phyloP scores from a whole-genome alignment of 768 basidiomycete genomes.

The Boletus reticuloceps region DNA sequence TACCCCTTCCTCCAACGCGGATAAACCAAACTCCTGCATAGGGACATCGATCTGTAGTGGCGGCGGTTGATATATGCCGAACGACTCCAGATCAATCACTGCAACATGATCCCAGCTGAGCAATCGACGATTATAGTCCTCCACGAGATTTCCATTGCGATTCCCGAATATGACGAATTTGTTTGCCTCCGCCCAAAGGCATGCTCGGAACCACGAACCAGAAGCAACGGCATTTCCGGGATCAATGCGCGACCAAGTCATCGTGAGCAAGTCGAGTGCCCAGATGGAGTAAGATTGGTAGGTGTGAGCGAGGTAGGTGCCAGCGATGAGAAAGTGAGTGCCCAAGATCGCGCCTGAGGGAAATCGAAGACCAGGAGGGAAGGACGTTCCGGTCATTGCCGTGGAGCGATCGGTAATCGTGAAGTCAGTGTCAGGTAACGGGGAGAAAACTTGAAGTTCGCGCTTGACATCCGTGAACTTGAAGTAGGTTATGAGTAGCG shows the following conservation, averaged over 20 bases:
- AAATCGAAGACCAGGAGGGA: conserved; percentile 94
- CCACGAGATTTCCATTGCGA: conserved; percentile 79
- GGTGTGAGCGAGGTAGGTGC: conserved; percentile 91
- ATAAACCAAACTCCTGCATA: conserved; percentile 83
- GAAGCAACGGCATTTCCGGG: conserved; percentile 80
- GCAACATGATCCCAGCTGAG: conserved; percentile 92
- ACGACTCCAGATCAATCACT: conserved; percentile 88
- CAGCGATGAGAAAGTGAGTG: conserved; percentile 88
- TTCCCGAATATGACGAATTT: conserved; percentile 92
- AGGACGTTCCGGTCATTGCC: conserved; percentile 75
- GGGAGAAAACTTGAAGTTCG: conserved; percentile 89
- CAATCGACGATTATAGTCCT: conserved; percentile 89
- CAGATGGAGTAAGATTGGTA: conserved; percentile 96
- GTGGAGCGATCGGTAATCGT: conserved; percentile 77
- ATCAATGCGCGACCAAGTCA: conserved; percentile 88
- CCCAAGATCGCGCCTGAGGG: conserved; percentile 93
- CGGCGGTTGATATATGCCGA: conserved; percentile 93
- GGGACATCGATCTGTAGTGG: conserved; percentile 57
- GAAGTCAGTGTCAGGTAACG: conserved; percentile 72
- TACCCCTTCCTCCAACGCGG: conserved; percentile 75
- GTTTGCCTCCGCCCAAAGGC: conserved; percentile 81
- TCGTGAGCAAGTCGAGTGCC: conserved; percentile 82
- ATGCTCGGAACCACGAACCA: conserved; percentile 95
- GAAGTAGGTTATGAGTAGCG: conserved; percentile 8
- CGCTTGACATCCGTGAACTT: conserved; percentile 95